Base-by-base conservation (phyloP, 352 stramenopile species). In the Phytophthora fragariae region DNA sequence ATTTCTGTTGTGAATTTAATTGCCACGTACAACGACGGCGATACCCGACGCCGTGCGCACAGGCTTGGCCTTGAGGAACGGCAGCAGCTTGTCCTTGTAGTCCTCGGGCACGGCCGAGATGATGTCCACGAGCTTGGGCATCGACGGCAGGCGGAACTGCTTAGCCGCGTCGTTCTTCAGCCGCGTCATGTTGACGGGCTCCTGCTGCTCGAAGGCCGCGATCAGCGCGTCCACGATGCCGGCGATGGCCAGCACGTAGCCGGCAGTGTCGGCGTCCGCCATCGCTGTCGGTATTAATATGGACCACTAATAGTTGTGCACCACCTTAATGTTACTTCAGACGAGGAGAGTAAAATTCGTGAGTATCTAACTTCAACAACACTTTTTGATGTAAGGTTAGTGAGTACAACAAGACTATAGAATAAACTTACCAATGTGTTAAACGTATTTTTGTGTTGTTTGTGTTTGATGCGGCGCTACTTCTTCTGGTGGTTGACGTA, bases 71-170 rank as follows among this genome's bases (percentile, higher is more conserved):
- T 98, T 97, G 55, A 99, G 84, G 63, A 90, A 95, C 0, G 97
- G 97, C 68, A 98, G 78, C 27, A 99, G 75, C 66, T 96, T 95
- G 21, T 94, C 82, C 53, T 92, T 90, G 82, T 99, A 98, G 44
- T 97, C 82, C 27, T 97, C 84, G 2, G 97, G 97, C 35, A 99
- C 92, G 14, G 95, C 95, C 52, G 97, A 95, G 54, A 99, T 94
- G 69, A 99, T 99, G 78, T 99, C 97, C 35, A 98, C 92, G 50
- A 99, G 87, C 72, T 98, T 97, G 58, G 94, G 94, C 76, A 98
- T 98, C 44, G 92, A 97, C 35, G 93, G 86, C 9, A 99, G 75
- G 77, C 95, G 95, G 77, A 95, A 97, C 47, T 94, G 91, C 72
- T 95, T 95, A 31, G 93, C 89, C 11, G 97, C 83, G 75, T 97